Evolutionary conservation across 2,329 filamentous ascomycete species (phyloP), one percentile per base, ranked within the genome.

Genomic region (Daldinia sp.): DNA sequence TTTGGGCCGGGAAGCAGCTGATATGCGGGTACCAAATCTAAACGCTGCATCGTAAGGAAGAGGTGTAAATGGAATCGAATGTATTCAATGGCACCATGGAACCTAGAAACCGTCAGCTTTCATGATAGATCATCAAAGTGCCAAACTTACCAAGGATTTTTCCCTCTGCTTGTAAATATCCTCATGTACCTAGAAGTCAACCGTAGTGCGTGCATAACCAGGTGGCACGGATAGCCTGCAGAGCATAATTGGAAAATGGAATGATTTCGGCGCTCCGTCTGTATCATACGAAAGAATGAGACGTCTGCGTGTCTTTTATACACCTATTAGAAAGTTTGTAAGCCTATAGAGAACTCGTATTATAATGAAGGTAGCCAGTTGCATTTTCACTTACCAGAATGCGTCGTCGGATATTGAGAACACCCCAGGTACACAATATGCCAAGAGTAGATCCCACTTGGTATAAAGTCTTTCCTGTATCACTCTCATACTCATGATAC

Each of bases 391-490:
- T 51, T 72, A 88, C 86, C 66, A 89, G 70, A n/a, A 88, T 83
- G 7, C 87, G 82, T 65, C 87, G 83, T 30, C 86, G 80, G 67
- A 88, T 74, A 3, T 86, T 85, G 33, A 84, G 81, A 12, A 88
- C 71, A 3, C 86, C 86, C 81, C 88, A 88, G 20, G 85, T 79
- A 12, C 80, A 79, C 0, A 82, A 79, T 7, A 84, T 81, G 28
- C 83, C 80, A 66, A 79, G 78, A 46, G 75, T 72, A 53, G 76
- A 82, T 33, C 74, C 80, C 1, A 79, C 65, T 26, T 74, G 71
- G 56, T 81, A 74, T 51, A 85, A 73, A 3, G 75, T 78, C 2
- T 76, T 77, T 7, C 86, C 87, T 1, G 85, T 77, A 6, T 76
- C 72, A 28, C 84, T 82, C 66, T 89, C 86, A 56, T 85, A 84